These are phyloP conservation scores for Glonium stellatum DNA, from an alignment of 495 filamentous ascomycete genomes.

Conservation along the genomic window DNA sequence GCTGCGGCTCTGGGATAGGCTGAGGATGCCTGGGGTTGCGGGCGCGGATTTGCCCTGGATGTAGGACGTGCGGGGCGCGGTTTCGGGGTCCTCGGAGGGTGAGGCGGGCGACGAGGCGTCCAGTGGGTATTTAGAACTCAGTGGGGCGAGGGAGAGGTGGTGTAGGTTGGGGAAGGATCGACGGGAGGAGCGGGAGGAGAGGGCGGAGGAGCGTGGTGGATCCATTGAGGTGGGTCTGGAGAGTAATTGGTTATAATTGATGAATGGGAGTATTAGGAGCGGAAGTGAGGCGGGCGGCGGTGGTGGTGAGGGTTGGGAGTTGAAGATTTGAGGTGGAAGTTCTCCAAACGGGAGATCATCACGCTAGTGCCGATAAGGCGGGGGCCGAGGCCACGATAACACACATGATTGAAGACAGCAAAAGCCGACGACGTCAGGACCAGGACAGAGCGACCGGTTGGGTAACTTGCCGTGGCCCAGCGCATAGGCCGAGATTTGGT, in stretches of 20 bases:
- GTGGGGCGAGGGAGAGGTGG: conserved; percentile 39
- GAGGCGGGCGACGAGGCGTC: conserved; percentile 24
- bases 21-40: conserved; percentile 37
- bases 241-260: neutral
- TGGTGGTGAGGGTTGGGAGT: neutral
- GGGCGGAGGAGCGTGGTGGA: conserved; percentile 18
- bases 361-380: neutral
- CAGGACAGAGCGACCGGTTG: neutral
- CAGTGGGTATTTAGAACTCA: conserved; percentile 28
- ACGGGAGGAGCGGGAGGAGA: conserved; percentile 21
- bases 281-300: neutral
- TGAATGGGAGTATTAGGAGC: neutral
- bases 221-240: conserved; percentile 9
- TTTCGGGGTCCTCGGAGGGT: conserved; percentile 7
- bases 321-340: neutral
- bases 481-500: too few species aligned
- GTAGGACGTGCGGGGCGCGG: conserved; percentile 32
- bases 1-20: conserved; percentile 34
- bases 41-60: conserved; percentile 36
- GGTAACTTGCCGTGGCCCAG: too few species aligned
- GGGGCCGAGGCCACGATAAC: neutral
- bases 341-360: neutral
- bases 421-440: neutral
- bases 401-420: neutral
- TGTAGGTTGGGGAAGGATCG: conserved; percentile 38